Conservation (phyloP, 495 filamentous ascomycete species). For the Neurospora sp. region DNA sequence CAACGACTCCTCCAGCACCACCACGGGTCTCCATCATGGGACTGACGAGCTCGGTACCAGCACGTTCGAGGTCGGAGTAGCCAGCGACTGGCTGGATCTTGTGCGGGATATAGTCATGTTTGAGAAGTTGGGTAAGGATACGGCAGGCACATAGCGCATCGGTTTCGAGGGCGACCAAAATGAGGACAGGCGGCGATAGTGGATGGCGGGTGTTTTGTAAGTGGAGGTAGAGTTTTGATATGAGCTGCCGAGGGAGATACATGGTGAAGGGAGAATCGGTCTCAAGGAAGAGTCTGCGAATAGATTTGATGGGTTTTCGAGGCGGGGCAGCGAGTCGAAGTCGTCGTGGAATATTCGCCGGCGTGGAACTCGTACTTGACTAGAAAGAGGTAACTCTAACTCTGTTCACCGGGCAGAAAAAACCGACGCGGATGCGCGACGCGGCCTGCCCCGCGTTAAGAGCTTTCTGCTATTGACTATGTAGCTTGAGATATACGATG, state of each 20-base stretch:
- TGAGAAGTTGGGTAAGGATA: conserved; percentile 81
- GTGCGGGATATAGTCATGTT: conserved; percentile 95
- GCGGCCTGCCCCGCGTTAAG: neutral
- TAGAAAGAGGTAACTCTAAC: neutral
- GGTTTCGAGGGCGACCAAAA: conserved; percentile 87
- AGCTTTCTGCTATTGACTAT: neutral
- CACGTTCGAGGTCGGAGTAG: conserved; percentile 77
- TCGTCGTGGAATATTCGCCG: neutral
- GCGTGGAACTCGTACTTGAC: neutral
- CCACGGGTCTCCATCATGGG: conserved; percentile 76
- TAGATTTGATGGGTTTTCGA: conserved; percentile 2
- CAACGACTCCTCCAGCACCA: conserved; percentile 73
- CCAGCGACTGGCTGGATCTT: conserved; percentile 92
- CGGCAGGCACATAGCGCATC: conserved; percentile 93
- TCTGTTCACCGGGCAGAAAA: neutral
- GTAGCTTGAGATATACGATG: neutral
- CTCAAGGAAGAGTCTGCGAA: neutral
- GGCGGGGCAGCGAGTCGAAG: conserved; percentile 9
- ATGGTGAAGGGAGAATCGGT: conserved; percentile 36
- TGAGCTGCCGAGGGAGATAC: conserved; percentile 87
- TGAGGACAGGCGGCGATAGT: conserved; percentile 78
- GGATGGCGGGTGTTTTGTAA: conserved; percentile 72
- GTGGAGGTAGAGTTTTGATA: conserved; percentile 83
- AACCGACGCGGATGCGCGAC: neutral
- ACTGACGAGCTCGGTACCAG: conserved; percentile 62